phyloP scores from a whole-genome alignment of 257 asterid genomes.

The Echium plantagineum region DNA sequence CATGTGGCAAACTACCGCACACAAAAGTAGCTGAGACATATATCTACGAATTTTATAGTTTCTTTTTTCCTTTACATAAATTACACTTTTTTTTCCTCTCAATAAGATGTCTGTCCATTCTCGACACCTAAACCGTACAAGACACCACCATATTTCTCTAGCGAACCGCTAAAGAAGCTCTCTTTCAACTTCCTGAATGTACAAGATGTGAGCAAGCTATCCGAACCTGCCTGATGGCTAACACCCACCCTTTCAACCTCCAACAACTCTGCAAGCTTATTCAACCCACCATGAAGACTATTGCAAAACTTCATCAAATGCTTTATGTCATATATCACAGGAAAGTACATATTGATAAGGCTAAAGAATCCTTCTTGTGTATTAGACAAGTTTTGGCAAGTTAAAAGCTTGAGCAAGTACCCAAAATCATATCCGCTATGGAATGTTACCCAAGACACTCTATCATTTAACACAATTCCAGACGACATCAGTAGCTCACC shows the following conservation, averaged over 20 bases:
- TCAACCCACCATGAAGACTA: conserved; percentile 3
- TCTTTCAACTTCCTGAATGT: conserved; percentile 7
- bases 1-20: not conserved
- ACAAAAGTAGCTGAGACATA: not conserved
- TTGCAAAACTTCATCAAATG: conserved; percentile 6
- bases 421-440: conserved; percentile 6
- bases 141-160: conserved; percentile 1
- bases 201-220: conserved; percentile 7
- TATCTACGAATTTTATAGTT: not conserved
- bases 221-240: conserved; percentile 4
- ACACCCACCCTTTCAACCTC: conserved; percentile 4
- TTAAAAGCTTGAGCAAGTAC: conserved; percentile 4
- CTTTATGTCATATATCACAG: conserved; percentile 3
- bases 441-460: conserved; percentile 3
- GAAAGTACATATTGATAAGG: conserved; percentile 1
- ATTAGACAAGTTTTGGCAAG: not conserved
- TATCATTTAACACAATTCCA: conserved; percentile 5
- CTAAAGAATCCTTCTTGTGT: not conserved
- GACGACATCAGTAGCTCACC: conserved; percentile 6
- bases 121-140: conserved; percentile 6
- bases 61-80: not conserved
- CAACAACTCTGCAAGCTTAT: conserved; percentile 5
- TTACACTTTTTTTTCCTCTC: not conserved
- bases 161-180: conserved; percentile 1
- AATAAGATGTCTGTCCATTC: not conserved